Conservation (phyloP, 73 alveolate genomes). For the Diophrys sp. region DNA sequence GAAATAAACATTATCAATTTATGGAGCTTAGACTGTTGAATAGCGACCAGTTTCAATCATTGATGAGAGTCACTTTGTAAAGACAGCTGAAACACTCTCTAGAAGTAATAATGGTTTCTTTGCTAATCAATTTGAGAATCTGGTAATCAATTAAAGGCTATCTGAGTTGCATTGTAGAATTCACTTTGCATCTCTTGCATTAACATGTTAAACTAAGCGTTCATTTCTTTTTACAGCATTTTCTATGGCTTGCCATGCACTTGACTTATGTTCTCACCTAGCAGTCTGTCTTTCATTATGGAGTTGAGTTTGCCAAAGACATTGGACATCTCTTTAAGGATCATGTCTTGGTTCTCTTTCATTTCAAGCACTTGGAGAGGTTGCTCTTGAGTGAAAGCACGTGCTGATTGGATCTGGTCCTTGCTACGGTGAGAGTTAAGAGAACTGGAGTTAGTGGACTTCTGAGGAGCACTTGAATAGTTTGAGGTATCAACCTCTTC, state of each 20-base stretch:
- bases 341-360: not conserved
- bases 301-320: not conserved
- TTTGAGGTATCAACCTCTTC: not conserved
- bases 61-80: conserved; percentile 60
- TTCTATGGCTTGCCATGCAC: too few relatives aligned
- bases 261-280: too few relatives aligned
- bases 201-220: too few relatives aligned
- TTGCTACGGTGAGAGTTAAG: not conserved
- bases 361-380: not conserved
- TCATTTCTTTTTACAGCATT: too few relatives aligned
- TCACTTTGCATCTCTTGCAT: too few relatives aligned
- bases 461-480: not conserved
- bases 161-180: too few relatives aligned
- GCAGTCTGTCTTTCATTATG: too few relatives aligned
- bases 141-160: too few relatives aligned
- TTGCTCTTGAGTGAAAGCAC: not conserved
- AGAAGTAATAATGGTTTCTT: conserved; percentile 66
- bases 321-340: not conserved
- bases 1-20: conserved; percentile 29
- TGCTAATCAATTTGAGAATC: conserved; percentile 75
- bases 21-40: conserved; percentile 60
- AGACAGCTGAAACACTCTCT: conserved; percentile 54
- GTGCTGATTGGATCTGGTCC: not conserved
- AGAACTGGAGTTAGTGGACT: not conserved
- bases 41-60: conserved; percentile 59